Percentiles rank a stretch among this genome's conserved stretches.
Evolutionary conservation across 139 green algal species (phyloP).

Genomic region (Pseudopediastrum boryanum): DNA sequence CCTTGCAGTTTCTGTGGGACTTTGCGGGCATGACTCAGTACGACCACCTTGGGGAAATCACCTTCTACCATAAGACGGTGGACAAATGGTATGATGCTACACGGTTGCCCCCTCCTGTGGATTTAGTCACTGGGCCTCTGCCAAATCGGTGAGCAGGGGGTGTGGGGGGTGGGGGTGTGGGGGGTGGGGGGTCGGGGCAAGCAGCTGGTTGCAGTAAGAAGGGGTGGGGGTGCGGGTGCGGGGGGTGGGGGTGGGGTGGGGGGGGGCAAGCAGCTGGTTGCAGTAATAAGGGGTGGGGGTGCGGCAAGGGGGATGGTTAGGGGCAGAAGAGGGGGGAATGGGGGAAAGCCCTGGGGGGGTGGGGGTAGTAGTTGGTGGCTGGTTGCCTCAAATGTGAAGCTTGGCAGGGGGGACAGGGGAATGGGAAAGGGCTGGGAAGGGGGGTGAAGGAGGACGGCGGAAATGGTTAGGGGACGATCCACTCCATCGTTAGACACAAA

Average conservation of each 20-base stretch:
- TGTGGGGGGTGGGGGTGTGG: neutral
- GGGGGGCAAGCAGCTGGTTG: no score
- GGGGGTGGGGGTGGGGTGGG: neutral
- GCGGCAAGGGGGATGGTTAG: neutral
- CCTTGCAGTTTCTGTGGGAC: neutral
- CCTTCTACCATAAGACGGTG: conserved; percentile 28
- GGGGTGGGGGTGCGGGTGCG: neutral
- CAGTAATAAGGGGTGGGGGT: neutral
- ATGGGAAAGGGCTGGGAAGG: no score
- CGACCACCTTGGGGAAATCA: conserved; percentile 5
- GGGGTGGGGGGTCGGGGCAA: no score
- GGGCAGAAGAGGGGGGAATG: neutral
- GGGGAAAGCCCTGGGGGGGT: no score
- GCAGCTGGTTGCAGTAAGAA: neutral
- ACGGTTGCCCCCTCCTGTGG: neutral
- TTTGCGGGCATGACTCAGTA: conserved; percentile 30
- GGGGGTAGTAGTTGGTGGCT: no score
- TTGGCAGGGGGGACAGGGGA: no score
- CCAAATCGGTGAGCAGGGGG: conserved; percentile 7
- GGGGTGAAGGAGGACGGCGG: no score
- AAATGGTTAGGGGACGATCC: no score
- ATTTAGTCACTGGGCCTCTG: conserved; percentile 19
- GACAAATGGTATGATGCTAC: conserved; percentile 27
- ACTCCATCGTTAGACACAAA: no score
- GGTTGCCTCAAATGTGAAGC: no score